Base-by-base conservation (phyloP, 2,329 filamentous ascomycete genomes). In the Calonectria hawksworthii region DNA sequence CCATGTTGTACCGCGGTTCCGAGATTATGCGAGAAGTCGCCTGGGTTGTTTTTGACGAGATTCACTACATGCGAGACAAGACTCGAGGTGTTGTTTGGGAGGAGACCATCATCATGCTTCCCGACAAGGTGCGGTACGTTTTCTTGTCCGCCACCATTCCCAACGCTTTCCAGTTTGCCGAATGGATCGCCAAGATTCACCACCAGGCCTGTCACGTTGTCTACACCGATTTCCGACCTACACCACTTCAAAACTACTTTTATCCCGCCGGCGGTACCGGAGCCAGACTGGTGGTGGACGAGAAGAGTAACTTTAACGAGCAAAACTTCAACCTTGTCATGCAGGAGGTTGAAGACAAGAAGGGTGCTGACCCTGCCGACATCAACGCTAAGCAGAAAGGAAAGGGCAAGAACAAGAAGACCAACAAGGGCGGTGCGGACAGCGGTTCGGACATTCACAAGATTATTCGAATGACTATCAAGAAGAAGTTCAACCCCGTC, bases 1-100 rank as follows among this genome's bases (percentile, higher is more conserved):
- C 96, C 23, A 99, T 99, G 97, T 85, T 99, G 86, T 99, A 99
- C 86, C 92, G 97, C 79, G 97, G 97, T 74, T 99, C 97, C 0
- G 97, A 99, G 87, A 99, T 99, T 78, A 99, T 99, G 96, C 95
- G 97, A 79, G 97, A 99, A 87, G 98, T 99, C 2, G 96, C 94
- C 18, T 99, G 97, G 97, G 98, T 99, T 2, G 89, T 99, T 2
- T 99, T 99, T 81, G 97, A 99, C 86, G 97, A 99, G 86, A 98
- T 99, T 76, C 97, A 99, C 86, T 99, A 99, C 86, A 94, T 99
- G 92, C 93, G 97, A 82, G 97, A 99, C 86, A 98, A 98, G 86
- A 91, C 92, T 66, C 92, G 97, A 86, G 97, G 97, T 88, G 97
- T 99, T 0, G 97, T 99, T 3, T 99, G 97, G 97, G 97, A 99